These are phyloP conservation scores for Cystobasidium tubakii DNA, from an alignment of 768 basidiomycete species.

Conservation along the genomic window DNA sequence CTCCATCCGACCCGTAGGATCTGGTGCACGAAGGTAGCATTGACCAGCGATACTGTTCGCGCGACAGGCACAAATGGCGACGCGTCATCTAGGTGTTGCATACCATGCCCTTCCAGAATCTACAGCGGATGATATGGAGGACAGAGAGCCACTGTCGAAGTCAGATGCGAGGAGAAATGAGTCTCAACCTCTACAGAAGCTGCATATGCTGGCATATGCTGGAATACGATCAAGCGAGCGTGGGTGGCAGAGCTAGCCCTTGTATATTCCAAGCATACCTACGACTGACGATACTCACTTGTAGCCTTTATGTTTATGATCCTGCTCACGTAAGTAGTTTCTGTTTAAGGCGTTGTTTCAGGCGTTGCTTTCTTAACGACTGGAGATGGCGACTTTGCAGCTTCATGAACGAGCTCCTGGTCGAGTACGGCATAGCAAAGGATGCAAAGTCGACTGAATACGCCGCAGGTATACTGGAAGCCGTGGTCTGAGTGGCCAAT, in stretches of 20 bases:
- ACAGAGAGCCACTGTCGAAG: not conserved
- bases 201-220: slow-evolving; percentile 7
- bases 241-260: not conserved
- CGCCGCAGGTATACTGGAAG: slow-evolving; percentile 12
- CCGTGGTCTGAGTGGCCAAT: not conserved
- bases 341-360: no score
- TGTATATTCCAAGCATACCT: not conserved
- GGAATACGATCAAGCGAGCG: slow-evolving; percentile 23
- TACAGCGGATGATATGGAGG: not conserved
- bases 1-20: no score
- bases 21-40: no score
- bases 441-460: slow-evolving; percentile 12
- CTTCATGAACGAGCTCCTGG: slow-evolving; percentile 31
- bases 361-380: no score
- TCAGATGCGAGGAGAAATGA: not conserved
- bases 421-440: slow-evolving; percentile 30
- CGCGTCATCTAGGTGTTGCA: not conserved
- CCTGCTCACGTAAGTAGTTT: not conserved
- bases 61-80: not conserved
- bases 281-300: not conserved
- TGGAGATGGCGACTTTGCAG: not conserved
- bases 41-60: no score
- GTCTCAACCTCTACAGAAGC: not conserved
- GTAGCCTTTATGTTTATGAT: not conserved
- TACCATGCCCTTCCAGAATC: not conserved